A percentile compares a stretch with the other conserved stretches of the same genome.
Evolutionary conservation across 176 grass and related monocot species (phyloP).

Genomic region (Avena atlantica): DNA sequence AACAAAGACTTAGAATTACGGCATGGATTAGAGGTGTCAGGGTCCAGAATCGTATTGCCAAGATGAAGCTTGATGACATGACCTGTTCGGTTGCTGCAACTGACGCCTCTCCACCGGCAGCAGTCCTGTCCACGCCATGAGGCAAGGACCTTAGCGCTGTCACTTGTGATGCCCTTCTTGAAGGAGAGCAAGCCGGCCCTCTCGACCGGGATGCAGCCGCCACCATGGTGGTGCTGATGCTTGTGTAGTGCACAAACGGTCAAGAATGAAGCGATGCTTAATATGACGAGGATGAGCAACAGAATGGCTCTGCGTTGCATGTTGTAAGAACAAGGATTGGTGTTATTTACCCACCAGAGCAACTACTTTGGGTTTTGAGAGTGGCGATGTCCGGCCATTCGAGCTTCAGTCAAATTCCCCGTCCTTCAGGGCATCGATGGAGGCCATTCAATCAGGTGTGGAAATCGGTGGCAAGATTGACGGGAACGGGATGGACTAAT

Average conservation of each 20-base stretch:
- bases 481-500: background rate
- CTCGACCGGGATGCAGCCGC: conserved; percentile 27
- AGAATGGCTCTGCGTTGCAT: background rate
- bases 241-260: background rate
- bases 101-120: conserved; percentile 45
- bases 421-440: background rate
- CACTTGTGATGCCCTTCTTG: conserved; percentile 30
- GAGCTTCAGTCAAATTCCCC: background rate
- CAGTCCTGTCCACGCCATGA: conserved; percentile 45
- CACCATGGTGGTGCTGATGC: background rate
- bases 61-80: conserved; percentile 33
- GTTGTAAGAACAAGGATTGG: background rate
- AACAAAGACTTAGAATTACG: background rate
- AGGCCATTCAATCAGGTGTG: background rate
- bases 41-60: background rate
- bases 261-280: background rate
- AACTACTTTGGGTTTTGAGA: background rate
- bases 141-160: background rate
- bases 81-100: conserved; percentile 46
- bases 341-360: background rate
- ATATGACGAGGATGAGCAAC: background rate
- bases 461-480: background rate
- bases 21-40: background rate
- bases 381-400: background rate
- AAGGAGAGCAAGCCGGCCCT: conserved; percentile 42